phyloP scores from a whole-genome alignment of 1,284 basidiomycete species.

The Leccinum variabile region DNA sequence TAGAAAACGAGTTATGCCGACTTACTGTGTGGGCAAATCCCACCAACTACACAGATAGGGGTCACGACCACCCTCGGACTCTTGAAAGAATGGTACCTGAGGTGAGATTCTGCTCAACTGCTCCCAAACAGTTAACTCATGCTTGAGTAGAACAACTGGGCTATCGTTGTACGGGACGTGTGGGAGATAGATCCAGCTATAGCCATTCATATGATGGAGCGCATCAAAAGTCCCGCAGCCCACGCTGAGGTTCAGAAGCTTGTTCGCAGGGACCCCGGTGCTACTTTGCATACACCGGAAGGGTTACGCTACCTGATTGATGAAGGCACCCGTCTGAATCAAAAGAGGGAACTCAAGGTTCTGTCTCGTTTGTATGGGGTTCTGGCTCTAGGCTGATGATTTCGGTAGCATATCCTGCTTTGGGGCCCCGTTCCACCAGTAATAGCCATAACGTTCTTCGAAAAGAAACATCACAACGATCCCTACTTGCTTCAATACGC shows the following conservation, averaged over 20 bases:
- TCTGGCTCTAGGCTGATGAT: conserved; percentile 18
- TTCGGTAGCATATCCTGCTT: conserved; percentile 71
- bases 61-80: conserved; percentile 55
- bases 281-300: conserved; percentile 76
- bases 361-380: not conserved
- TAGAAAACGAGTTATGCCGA: conserved; percentile 89
- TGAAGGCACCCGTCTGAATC: conserved; percentile 56
- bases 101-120: conserved; percentile 40
- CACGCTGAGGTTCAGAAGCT: conserved; percentile 74
- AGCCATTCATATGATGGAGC: conserved; percentile 80
- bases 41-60: conserved; percentile 71
- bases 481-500: conserved; percentile 94
- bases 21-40: conserved; percentile 93
- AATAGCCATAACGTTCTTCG: conserved; percentile 84
- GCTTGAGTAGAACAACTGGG: conserved; percentile 64
- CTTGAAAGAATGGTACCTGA: conserved; percentile 62
- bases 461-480: conserved; percentile 80
- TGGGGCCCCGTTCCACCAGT: conserved; percentile 92
- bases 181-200: conserved; percentile 88
- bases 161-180: conserved; percentile 63
- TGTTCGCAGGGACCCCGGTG: conserved; percentile 71
- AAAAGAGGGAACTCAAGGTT: conserved; percentile 76
- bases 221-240: conserved; percentile 73
- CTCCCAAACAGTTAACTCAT: conserved; percentile 13
- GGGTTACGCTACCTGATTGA: conserved; percentile 82